Evolutionary conservation across 495 filamentous ascomycete genomes (phyloP), one percentile per base, ranked within the genome.

Genomic region (Extremus antarcticus): DNA sequence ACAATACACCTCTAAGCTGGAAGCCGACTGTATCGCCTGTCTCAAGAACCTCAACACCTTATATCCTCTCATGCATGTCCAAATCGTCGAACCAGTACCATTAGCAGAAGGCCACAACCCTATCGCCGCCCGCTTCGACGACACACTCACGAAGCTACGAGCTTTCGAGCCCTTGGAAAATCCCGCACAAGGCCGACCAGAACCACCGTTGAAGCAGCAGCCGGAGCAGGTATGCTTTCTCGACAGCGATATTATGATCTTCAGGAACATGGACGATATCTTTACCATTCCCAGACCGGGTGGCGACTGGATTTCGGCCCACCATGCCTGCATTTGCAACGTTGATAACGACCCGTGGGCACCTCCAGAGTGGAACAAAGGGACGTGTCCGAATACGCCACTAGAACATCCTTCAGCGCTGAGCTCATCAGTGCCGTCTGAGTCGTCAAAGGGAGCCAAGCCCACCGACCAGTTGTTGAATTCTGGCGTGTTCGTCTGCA

Each of bases 71-170:
- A 22, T 59, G 61, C 2, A 61, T 53, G 9, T 66, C 43, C 10
- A 58, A 67, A 41, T 46, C 47, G 8, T 52, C 45, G 19, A 56
- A 24, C 46, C 46, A 25, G 21, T 48, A 10, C 21, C 46, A n/a
- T 25, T 48, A 20, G 11, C 46, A 20, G 24, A 23, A 16, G 46
- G 46, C 20, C 46, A 63, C n/a, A 21, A 54, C 3, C 54, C 72
- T 4, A 72, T 75, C 35, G 72, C 73, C 0, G 64, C 70, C 32
- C 71, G 76, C 15, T 79, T 78, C 52, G 60, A 61, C 43, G 75
- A 79, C 54, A 79, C 77, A 17, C 79, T 74, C 76, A 78, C 76
- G 0, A 80, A 81, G 51, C 68, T 80, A 0, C 68, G 70, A 22
- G 76, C 76, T 20, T 80, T 78, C 62, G 69, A 70, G 25, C 56